Base-by-base conservation (phyloP, 2,329 filamentous ascomycete genomes). In the Pyrenophora tritici-repentis region DNA sequence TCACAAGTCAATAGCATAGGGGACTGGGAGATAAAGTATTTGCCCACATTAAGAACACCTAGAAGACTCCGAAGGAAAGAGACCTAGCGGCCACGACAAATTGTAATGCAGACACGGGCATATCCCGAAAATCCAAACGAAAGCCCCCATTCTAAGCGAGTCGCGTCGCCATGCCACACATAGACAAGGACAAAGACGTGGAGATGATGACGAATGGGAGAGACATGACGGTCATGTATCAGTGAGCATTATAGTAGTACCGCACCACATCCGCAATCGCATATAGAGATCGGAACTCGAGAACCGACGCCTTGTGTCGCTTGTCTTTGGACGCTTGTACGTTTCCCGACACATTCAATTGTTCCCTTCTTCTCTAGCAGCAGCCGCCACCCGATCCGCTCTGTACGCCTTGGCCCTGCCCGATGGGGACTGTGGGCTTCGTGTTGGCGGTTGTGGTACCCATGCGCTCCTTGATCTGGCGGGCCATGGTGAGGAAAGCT, bases 381-480 rank as follows among this genome's bases (percentile, higher is more conserved):
- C 92, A 97, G 75, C 90, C 87, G 72, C 89, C 87, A 73, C 85
- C 90, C 67, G 89, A 90, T 66, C 88, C 88, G 69, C 86, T 89
- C 76, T 95, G 90, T 65, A 99, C 93, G 68, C 92, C 92, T 78
- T 96, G 91, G 72, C 94, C 94, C 74, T 91, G 89, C 53, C 91
- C 90, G 70, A 99, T 94, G 75, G 96, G 91, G 68, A 99, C 92
- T 68, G 90, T 96, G 62, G 93, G 93, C 83, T 97, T 99, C 81
- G 93, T 96, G 86, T 97, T 97, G 81, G 92, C 92, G 63, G 90
- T 88, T 59, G 93, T 94, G 66, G 91, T 96, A 71, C 94, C 94
- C 93, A 99, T 99, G 73, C 94, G 89, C 83, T 97, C 93, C 86
- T 99, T 99, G 82, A 99, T 99, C 80, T 99, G 94, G 77, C 94